A percentile compares a stretch with the other conserved stretches of the same genome.
These are phyloP conservation scores for Phlyctochytrium planicorne DNA, from an alignment of 192 early-diverging fungal species.

Conservation along the genomic window DNA sequence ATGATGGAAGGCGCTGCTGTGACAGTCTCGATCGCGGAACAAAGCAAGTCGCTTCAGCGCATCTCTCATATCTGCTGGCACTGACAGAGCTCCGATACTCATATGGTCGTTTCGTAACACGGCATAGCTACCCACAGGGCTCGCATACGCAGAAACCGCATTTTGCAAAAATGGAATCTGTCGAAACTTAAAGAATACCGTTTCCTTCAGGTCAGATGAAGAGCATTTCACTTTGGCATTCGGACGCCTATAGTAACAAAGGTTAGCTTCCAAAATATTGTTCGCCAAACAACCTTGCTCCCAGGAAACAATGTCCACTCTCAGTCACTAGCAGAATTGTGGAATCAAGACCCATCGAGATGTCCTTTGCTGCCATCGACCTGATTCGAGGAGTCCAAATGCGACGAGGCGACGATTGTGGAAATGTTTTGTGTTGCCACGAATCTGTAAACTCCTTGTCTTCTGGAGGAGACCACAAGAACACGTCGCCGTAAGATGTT, in stretches of 20 bases:
- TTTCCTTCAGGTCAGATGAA: conserved; percentile 18
- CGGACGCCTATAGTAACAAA: conserved; percentile 22
- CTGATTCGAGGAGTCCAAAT: conserved; percentile 57
- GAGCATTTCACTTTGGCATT: neutral
- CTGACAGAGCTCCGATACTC: too few relatives aligned
- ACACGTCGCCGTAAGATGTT: conserved; percentile 51
- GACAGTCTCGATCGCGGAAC: too few relatives aligned
- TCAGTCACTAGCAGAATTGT: conserved; percentile 65
- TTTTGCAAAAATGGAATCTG: conserved; percentile 62
- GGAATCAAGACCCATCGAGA: conserved; percentile 68
- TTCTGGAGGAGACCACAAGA: conserved; percentile 51
- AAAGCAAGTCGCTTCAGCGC: too few relatives aligned
- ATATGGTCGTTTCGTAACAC: conserved; percentile 42
- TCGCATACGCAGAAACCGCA: conserved; percentile 54
- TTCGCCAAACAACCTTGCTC: conserved; percentile 29
- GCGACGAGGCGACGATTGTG: conserved; percentile 46
- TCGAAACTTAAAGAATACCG: conserved; percentile 51
- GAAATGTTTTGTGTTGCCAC: conserved; percentile 40
- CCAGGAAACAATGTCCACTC: conserved; percentile 65
- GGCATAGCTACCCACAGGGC: conserved; percentile 63
- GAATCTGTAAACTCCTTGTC: conserved; percentile 25
- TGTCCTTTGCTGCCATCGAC: conserved; percentile 51
- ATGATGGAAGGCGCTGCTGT: too few relatives aligned
- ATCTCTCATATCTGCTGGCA: too few relatives aligned
- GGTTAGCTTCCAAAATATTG: conserved; percentile 2